Evolutionary conservation across 176 grass and related monocot genomes (phyloP), one percentile per base, ranked within the genome.

Genomic region (Oryza glumipatula): DNA sequence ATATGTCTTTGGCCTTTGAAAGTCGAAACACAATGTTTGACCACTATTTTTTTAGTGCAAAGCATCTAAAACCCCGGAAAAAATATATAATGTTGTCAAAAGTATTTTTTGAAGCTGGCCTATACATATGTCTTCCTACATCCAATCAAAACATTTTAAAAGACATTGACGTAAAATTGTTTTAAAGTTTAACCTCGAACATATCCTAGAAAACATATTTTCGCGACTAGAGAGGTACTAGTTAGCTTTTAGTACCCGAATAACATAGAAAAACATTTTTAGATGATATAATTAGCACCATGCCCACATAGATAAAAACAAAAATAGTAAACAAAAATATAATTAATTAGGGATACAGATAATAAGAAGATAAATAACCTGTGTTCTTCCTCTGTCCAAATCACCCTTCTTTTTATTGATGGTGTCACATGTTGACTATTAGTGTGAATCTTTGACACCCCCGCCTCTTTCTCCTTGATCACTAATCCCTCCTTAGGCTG

Each of bases 361-460:
- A 7, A 36, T 6, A n/a, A 1, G 21, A 17, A 56, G n/a, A 36
- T 21, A 21, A 35, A 35, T 4, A 54, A 76, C 49, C 73, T 76
- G 30, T 76, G 73, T 35, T 76, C 73, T 8, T 56, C 9, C 16
- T 8, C 5, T 0, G 48, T 76, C 73, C 73, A 76, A 30, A 51
- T 4, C 24, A 52, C 11, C 28, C 73, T 30, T 30, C 4, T 56
- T 76, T 1, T 58, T 8, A 7, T 58, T 58, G 9, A 47, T 0
- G 13, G 23, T 14, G 11, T 9, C 9, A 3, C 0, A 1, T 0
- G 26, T 1, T 0, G 26, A 10, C 1, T 4, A 54, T 11, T 24
- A 0, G 47, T 16, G 5, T 1, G 44, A 9, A 54, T 11, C 26
- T 75, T 30, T 9, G 2, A 3, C 1, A 33, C 4, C 72, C 32